These are phyloP conservation scores for Mycena alexandri DNA, from an alignment of 768 basidiomycete genomes.

Conservation along the genomic window DNA sequence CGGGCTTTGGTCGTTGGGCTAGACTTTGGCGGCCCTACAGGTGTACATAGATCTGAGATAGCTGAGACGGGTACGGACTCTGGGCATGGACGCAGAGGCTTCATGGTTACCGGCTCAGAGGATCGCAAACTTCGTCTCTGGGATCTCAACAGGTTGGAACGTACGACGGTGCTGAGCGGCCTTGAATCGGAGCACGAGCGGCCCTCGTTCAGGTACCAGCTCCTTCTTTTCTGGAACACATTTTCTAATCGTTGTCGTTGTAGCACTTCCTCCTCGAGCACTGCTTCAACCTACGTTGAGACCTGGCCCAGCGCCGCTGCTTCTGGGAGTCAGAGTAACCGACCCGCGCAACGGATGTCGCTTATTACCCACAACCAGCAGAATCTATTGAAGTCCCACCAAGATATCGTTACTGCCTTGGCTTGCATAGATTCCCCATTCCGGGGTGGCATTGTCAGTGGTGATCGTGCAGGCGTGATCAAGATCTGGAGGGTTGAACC, in stretches of 20 bases:
- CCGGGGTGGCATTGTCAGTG: constrained; percentile 91
- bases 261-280: constrained; percentile 56
- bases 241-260: constrained; percentile 7
- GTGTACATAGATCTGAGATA: constrained; percentile 64
- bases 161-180: constrained; percentile 85
- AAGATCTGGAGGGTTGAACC: constrained; percentile 90
- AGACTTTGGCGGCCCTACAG: constrained; percentile 82
- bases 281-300: constrained; percentile 69
- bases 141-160: constrained; percentile 82
- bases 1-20: constrained; percentile 77
- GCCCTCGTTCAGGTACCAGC: constrained; percentile 78
- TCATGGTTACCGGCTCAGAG: constrained; percentile 89
- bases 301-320: constrained; percentile 66
- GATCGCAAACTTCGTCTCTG: constrained; percentile 90
- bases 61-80: constrained; percentile 55
- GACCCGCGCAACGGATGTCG: constrained; percentile 81
- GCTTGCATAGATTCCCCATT: constrained; percentile 94
- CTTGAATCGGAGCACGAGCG: constrained; percentile 80
- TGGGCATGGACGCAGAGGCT: constrained; percentile 68
- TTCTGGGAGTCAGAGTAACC: constrained; percentile 65
- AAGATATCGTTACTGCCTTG: constrained; percentile 89
- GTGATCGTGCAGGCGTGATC: constrained; percentile 88
- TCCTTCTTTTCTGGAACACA: neutral
- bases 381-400: constrained; percentile 86
- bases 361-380: constrained; percentile 87